Base-by-base conservation (phyloP, 2,329 filamentous ascomycete species). In the Cercospora nicotianae region DNA sequence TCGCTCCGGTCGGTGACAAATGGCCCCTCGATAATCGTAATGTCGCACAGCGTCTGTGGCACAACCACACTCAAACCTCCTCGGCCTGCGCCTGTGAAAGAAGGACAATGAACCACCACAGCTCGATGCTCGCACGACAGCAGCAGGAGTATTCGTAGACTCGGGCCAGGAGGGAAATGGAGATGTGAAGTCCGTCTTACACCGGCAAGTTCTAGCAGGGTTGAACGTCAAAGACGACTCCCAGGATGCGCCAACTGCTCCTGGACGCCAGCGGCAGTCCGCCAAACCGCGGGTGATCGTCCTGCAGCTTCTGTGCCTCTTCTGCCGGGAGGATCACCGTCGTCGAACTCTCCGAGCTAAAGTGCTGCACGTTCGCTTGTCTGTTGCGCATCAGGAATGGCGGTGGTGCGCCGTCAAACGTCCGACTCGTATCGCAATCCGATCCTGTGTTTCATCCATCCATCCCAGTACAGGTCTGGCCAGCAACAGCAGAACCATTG, bases 21-120 rank as follows among this genome's bases (percentile, higher is more conserved):
- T 51, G 45, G 26, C 16, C n/a, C 61, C 18, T 28, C 42, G 62
- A 31, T 58, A 16, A 30, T 64, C 48, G 39, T 13, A 28, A 30
- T 28, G 51, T 64, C 26, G 62, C 62, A 64, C 62, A 30, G 51
- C 62, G 51, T 58, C 48, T 57, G 62, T 64, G 33, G 31, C 48
- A 53, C 62, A 31, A 53, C 62, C 62, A 64, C 62, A 57, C 62
- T 33, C 51, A 57, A 64, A 64, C 62, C n/a, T 58, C 48, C 48
- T 64, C 61, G 60, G 60, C 42, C 28, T 63, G 61, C 45, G 42
- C 45, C 23, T 53, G 48, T 51, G 45, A n/a, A 55, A 48, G 39
- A 61, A 30, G 53, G 53, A 58, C 53, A 30, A 31, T 30, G 53
- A 18, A 9, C 16, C 53, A 58, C 20, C 16, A 18, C 53, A n/a